Base-by-base conservation (phyloP, 768 basidiomycete species). In the Gloeopeniophorella convolvens region DNA sequence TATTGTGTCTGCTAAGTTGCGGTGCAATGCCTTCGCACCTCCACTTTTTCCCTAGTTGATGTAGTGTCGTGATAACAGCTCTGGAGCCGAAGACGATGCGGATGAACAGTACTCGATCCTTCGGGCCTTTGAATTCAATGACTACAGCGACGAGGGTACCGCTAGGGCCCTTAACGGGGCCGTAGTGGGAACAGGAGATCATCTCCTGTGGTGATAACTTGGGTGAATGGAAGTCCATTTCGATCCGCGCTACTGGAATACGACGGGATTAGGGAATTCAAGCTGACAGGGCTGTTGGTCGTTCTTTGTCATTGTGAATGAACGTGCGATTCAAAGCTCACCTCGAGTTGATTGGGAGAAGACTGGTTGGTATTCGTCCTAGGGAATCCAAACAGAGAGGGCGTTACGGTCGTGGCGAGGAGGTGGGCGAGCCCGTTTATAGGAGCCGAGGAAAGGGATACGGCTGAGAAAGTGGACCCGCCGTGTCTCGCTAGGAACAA, bases 21-120 rank as follows among this genome's bases (percentile, higher is more conserved):
- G 86, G 86, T 0, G 77, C 76, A n/a, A 69, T 61, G 1, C 81
- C 83, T 44, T 78, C 74, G 44, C 88, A 76, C 61, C 82, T 79
- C 82, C 80, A 85, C 39, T 70, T 62, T 11, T 68, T 61, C n/a
- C 70, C 69, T 0, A 83, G 60, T 58, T 78, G 74, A 36, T 72
- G 71, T 24, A 91, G 83, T 11, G 74, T 74, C 0, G 89, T 91
- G 28, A 72, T 71, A 21, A 91, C 74, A 3, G 87, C 78, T 55
- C 76, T 80, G 51, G 72, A 65, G 26, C 83, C 89, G 56, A 92
- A 72, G 58, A 90, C 79, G 56, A 92, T 78, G 44, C 89, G 80
- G 20, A 90, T 77, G 51, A 75, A n/a, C n/a, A n/a, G 80, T 31
- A 85, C 73, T 48, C 66, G 66, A 5, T 73, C 65, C 47, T 78